Conservation (phyloP, 2,329 filamentous ascomycete genomes). For the Fusarium transvaalense region DNA sequence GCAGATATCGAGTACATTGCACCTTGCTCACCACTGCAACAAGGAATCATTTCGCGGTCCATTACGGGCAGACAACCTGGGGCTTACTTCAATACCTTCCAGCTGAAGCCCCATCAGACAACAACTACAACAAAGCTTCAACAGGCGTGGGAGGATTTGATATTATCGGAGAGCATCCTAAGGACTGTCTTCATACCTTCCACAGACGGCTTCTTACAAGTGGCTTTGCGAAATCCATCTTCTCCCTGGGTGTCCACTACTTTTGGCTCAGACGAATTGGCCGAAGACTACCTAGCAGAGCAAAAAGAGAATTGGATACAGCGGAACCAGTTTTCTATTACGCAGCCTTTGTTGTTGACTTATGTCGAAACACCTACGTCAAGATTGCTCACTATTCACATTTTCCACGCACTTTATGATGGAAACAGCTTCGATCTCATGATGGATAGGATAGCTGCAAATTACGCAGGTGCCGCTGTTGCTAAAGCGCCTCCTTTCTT, state of each 20-base stretch:
- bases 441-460: slow-evolving; percentile 65
- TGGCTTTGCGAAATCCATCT: slow-evolving; percentile 63
- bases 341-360: slow-evolving; percentile 42
- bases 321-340: slow-evolving; percentile 56
- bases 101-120: slow-evolving; percentile 63
- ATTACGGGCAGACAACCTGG: slow-evolving; percentile 64
- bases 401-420: slow-evolving; percentile 92
- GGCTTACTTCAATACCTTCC: slow-evolving; percentile 84
- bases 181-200: slow-evolving; percentile 80
- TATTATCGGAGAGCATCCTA: slow-evolving; percentile 71
- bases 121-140: slow-evolving; percentile 64
- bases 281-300: slow-evolving; percentile 53
- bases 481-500: slow-evolving; percentile 68
- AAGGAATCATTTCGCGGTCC: slow-evolving; percentile 84
- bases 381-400: slow-evolving; percentile 69
- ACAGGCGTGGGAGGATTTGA: slow-evolving; percentile 68
- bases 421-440: slow-evolving; percentile 81
- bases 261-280: slow-evolving; percentile 45
- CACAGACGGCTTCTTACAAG: slow-evolving; percentile 81
- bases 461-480: slow-evolving; percentile 39
- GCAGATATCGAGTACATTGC: slow-evolving; percentile 77
- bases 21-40: slow-evolving; percentile 87
- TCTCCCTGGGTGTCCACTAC: slow-evolving; percentile 60
- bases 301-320: slow-evolving; percentile 65
- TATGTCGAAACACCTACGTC: slow-evolving; percentile 61